These are phyloP conservation scores for Magnaporthiopsis rhizophila DNA, from an alignment of 2,329 filamentous ascomycete species.

Conservation along the genomic window DNA sequence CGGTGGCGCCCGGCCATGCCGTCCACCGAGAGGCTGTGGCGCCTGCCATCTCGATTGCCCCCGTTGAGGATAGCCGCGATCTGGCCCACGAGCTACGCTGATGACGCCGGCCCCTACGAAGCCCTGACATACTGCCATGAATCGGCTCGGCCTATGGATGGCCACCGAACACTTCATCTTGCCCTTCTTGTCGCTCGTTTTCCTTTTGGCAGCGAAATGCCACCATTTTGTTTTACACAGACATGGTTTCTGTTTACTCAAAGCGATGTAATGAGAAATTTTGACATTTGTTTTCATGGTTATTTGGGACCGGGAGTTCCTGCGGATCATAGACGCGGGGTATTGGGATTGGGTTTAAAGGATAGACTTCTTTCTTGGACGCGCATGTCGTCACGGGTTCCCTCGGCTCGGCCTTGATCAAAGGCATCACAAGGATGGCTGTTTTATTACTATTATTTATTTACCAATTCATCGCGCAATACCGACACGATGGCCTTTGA, in stretches of 20 bases:
- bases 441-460: neutral
- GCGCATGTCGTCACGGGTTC: neutral
- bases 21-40: neutral
- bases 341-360: neutral
- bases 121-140: neutral
- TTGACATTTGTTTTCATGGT: neutral
- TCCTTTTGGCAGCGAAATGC: neutral
- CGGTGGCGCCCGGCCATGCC: neutral
- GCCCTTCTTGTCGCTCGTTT: neutral
- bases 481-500: neutral
- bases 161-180: neutral
- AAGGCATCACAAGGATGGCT: neutral
- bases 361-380: neutral
- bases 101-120: neutral
- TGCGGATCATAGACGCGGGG: neutral
- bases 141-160: neutral
- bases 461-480: neutral
- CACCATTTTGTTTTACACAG: neutral
- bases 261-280: neutral
- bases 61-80: neutral
- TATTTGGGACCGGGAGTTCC: neutral
- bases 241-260: neutral
- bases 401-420: neutral
- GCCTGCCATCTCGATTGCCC: neutral
- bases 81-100: neutral